Evolutionary conservation across 2,329 filamentous ascomycete genomes (phyloP), one percentile per base, ranked within the genome.

Genomic region (Apiospora malaysiana): DNA sequence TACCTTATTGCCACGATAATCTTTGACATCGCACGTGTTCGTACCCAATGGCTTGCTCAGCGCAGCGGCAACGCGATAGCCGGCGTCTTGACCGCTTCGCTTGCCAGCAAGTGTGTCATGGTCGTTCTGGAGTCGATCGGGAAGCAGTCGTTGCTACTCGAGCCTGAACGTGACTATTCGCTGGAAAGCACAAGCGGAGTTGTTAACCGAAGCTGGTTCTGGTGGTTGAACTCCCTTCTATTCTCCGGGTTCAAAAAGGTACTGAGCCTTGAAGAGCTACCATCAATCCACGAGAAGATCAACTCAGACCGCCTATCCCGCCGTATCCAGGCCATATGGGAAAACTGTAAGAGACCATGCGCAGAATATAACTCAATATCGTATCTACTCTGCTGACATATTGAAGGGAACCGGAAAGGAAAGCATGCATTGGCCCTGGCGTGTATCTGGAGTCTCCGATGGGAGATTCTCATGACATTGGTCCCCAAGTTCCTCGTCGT

Each of bases 171-270:
- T 16, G 32, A 74, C 51, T 45, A 68, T 25, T 75, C 77, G 14
- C 74, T 74, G 14, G 73, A 74, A 63, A 68, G 47, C 23, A 70
- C 71, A 18, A 77, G 75, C 70, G 77, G 78, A 7, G 74, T 77
- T 21, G 74, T 77, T 51, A 78, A 73, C 66, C 72, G 77, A 5
- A 73, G 72, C 25, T 76, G 76, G 69, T 79, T 79, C 67, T 78
- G 75, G 74, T 79, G 77, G 78, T 47, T 79, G 16, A 77, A 77
- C 56, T 71, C 72, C 12, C 69, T 79, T 5, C 74, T 79, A 71
- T 71, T 63, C 45, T 70, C 69, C 1, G 78, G 78, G 2, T 78
- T 74, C 51, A 69, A 68, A 42, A 74, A 76, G 67, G 65, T 80
- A 8, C 75, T 77, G 56, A 73, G 75, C 4, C 74, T 78, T 27